phyloP scores from a whole-genome alignment of 2,329 filamentous ascomycete species.

The Lojkania enalia region DNA sequence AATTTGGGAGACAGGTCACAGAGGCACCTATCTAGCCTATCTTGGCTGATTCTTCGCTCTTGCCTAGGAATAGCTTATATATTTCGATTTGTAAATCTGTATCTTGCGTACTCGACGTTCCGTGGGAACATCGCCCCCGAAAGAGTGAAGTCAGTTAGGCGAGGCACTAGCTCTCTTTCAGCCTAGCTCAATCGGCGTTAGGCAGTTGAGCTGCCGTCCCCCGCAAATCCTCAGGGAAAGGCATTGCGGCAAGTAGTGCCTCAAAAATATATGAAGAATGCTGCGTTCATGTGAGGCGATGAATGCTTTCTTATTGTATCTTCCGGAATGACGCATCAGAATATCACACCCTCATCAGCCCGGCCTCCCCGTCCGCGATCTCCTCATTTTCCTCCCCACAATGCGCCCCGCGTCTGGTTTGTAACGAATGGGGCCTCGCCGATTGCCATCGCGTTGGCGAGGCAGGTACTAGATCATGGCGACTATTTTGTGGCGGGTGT shows the following conservation, averaged over 20 bases:
- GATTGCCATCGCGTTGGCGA: conserved; percentile 78
- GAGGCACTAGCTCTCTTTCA: conserved; percentile 8
- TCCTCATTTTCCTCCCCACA: conserved; percentile 62
- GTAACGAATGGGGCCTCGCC: conserved; percentile 85
- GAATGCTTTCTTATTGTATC: not conserved
- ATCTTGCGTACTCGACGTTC: too few species aligned
- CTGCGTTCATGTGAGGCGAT: not conserved
- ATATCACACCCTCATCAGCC: conserved; percentile 19
- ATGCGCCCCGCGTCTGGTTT: conserved; percentile 85
- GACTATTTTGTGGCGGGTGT: conserved; percentile 88
- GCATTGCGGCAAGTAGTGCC: not conserved
- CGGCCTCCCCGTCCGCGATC: conserved; percentile 41
- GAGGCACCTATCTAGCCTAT: too few species aligned
- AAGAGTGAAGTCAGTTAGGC: too few species aligned
- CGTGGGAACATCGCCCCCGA: too few species aligned
- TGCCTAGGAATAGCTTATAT: too few species aligned
- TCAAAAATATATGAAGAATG: conserved; percentile 1
- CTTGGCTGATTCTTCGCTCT: too few species aligned
- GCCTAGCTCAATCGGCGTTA: conserved; percentile 12
- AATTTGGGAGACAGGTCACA: too few species aligned
- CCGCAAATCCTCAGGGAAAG: conserved; percentile 7
- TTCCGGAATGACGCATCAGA: conserved; percentile 23
- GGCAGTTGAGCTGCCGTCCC: conserved; percentile 14
- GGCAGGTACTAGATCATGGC: conserved; percentile 82
- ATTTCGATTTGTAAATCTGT: too few species aligned